Base-by-base conservation (phyloP, 306 rosid genomes). In the Fagus sylvatica region DNA sequence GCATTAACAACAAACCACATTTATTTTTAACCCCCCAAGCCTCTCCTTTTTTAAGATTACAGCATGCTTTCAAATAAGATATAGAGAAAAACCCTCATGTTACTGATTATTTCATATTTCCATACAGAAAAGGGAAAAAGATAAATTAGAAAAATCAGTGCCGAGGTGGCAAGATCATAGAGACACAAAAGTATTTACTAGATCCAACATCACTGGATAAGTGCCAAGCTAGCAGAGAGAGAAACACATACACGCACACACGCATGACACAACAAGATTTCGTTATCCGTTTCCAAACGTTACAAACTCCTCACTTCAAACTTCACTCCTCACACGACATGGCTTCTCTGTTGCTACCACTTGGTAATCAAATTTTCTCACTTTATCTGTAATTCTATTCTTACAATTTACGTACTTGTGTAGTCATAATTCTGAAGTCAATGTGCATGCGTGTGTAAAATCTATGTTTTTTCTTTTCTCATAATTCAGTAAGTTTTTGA, bases 261-360 rank as follows among this genome's bases (percentile, higher is more conserved):
- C 64, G 13, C 15, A 22, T 28, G 65, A 59, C 17, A 59, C 64
- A 33, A 12, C 33, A 13, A 72, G 90, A 86, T 85, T 84, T 89
- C 89, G 90, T 91, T 89, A 91, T 89, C 97, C 91, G 73, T 86
- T 83, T 72, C 82, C 59, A 65, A 37, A 62, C 84, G 53, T 73
- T n/a, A 49, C 80, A 72, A 32, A 22, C 59, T 53, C 60, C 33
- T 74, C 76, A 8, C 55, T 61, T 74, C 37, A 33, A 11, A 2
- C 60, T 32, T 74, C 74, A 12, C 53, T 61, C 2, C 13, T 74
- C 37, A 53, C 37, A 15, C 22, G 68, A 53, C 73, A 89, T 90
- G 91, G 94, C 91, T 80, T 83, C 90, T 79, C 81, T 89, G 71
- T 79, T 86, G 34, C 90, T 87, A 73, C 90, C 87, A 81, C 83